Evolutionary conservation across 768 basidiomycete species (phyloP), one percentile per base, ranked within the genome.

Genomic region (Russula foetens): DNA sequence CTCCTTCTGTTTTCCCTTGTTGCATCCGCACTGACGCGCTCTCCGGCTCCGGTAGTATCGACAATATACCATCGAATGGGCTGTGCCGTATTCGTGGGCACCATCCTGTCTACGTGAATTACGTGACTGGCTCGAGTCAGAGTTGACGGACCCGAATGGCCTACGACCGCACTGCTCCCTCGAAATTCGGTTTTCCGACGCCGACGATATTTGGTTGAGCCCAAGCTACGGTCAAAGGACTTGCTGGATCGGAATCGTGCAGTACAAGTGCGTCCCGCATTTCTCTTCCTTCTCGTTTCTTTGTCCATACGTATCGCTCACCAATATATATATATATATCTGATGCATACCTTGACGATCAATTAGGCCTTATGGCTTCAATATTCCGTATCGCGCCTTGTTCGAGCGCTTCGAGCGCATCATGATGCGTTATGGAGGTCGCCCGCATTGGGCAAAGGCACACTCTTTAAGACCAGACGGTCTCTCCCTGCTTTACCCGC

Each of bases 211-310:
- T 54, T 98, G 92, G 92, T 78, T 99, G 33, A 92, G 90, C 70
- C 97, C 97, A 2, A 87, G 88, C 68, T 84, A 83, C 69, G 86
- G 86, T 54, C 80, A 84, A 58, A 76, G 75, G 70, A 94, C 89
- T 8, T 89, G 86, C 66, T 99, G 94, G 90, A 91, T 99, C 61
- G 97, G 97, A n/a, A 84, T 98, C 54, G 83, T 97, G n/a, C 92
- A 95, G 69, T 99, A 86, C 77, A 92, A 92, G 96, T 98, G 59
- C 68, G 90, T 74, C 17, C n/a, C 43, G 26, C 41, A 8, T 55
- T 12, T 35, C 35, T 12, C 35, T 7, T 12, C 35, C 4, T 35
- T 35, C 35, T 2, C 9, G 2, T 11, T 2, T 35, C 9, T 11
- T 5, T 12, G 5, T 33, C 35, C 35, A 35, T 35, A 35, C 8